Evolutionary conservation across 257 asterid species (phyloP).

Genomic region (Primulina tabacum): DNA sequence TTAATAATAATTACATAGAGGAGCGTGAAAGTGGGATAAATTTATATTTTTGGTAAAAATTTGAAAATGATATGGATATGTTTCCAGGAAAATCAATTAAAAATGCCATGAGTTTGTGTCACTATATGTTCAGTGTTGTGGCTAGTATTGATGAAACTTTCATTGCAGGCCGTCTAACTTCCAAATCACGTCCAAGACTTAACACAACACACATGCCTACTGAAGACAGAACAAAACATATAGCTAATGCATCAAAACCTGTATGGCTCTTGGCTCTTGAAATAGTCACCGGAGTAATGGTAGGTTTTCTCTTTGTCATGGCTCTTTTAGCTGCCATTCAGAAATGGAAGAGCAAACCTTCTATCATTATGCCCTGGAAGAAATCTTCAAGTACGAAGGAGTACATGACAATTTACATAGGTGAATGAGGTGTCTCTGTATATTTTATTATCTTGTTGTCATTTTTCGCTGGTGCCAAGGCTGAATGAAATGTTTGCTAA

Average conservation of each 20-base stretch:
- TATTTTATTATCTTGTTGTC: background rate
- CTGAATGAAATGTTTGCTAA: conserved; percentile 2
- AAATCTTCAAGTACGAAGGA: conserved; percentile 73
- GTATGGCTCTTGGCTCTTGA: conserved; percentile 79
- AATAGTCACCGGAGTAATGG: conserved; percentile 70
- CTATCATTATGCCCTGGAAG: conserved; percentile 83
- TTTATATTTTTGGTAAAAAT: background rate
- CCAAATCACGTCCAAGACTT: conserved; percentile 40
- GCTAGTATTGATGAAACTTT: conserved; percentile 3
- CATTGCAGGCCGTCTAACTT: conserved; percentile 38
- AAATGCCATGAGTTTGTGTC: background rate
- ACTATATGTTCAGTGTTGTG: conserved; percentile 7
- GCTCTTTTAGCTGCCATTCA: conserved; percentile 55
- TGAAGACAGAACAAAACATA: conserved; percentile 45
- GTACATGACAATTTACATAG: conserved; percentile 56
- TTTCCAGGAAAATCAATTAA: background rate
- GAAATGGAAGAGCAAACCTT: conserved; percentile 65
- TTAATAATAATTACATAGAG: background rate
- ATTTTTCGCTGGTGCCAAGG: background rate
- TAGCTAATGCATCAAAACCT: conserved; percentile 52
- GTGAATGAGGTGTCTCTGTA: conserved; percentile 35
- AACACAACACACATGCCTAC: conserved; percentile 42
- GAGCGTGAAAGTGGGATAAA: background rate
- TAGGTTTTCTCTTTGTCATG: conserved; percentile 54
- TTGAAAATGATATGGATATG: background rate